Evolutionary conservation across 768 basidiomycete genomes (phyloP).

Genomic region (Phlebiopsis flavidoalba): DNA sequence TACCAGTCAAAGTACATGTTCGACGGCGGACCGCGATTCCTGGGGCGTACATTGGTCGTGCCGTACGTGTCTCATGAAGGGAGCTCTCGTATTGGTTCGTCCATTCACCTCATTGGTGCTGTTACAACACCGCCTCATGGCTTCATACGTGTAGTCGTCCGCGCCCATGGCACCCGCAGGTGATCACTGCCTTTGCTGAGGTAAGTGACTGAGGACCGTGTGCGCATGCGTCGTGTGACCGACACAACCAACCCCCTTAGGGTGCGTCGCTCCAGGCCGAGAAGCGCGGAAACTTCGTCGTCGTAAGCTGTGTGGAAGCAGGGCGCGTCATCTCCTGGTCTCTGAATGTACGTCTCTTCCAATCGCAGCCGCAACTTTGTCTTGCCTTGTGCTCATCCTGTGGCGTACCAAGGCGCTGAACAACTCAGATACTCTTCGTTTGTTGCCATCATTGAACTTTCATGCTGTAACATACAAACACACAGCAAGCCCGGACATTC

Average conservation of each 20-base stretch:
- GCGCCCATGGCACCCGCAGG: conserved; percentile 57
- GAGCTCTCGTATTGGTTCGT: conserved; percentile 70
- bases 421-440: conserved; percentile 75
- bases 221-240: conserved; percentile 10
- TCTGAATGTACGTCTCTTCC: conserved; percentile 53
- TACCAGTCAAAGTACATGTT: conserved; percentile 83
- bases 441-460: conserved; percentile 83
- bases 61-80: conserved; percentile 72
- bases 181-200: conserved; percentile 67
- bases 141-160: conserved; percentile 45
- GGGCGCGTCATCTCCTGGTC: conserved; percentile 80
- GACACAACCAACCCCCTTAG: conserved; percentile 10
- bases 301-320: conserved; percentile 74
- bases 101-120: conserved; percentile 23
- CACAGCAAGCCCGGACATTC: conserved; percentile 60
- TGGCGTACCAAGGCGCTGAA: conserved; percentile 57
- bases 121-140: conserved; percentile 8
- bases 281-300: conserved; percentile 84
- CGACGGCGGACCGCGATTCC: conserved; percentile 73
- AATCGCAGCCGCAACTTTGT: conserved; percentile 1
- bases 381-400: conserved; percentile 5
- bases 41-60: conserved; percentile 80
- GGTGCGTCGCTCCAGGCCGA: conserved; percentile 68
- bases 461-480: conserved; percentile 74
- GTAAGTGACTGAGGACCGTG: conserved; percentile 32